Conservation (phyloP, 768 basidiomycete species). For the Clitopilus hobsonii region DNA sequence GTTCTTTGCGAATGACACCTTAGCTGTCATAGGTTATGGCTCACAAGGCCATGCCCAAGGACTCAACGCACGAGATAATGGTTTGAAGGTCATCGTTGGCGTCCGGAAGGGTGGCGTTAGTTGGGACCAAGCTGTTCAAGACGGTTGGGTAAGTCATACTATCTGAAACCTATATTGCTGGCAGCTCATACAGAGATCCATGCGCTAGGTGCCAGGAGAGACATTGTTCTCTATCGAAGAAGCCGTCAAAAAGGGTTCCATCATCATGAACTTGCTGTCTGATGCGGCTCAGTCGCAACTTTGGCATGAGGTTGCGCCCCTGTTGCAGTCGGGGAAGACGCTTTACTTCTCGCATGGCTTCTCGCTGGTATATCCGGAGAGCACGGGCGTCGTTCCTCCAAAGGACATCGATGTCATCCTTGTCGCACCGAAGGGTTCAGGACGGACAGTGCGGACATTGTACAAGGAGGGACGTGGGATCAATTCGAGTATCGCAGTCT, state of each 20-base stretch:
- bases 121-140: conserved; percentile 92
- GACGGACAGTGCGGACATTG: conserved; percentile 96
- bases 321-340: conserved; percentile 99
- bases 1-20: conserved; percentile 99
- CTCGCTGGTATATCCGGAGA: conserved; percentile 97
- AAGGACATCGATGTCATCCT: conserved; percentile 97
- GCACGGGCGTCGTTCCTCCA: conserved; percentile 91
- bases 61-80: conserved; percentile 98
- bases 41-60: conserved; percentile 99
- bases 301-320: conserved; percentile 83
- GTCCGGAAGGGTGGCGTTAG: conserved; percentile 95
- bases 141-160: conserved; percentile 84
- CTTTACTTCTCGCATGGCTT: conserved; percentile 99
- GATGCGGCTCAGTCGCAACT: conserved; percentile 99
- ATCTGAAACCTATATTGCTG: too few species aligned
- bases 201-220: conserved; percentile 80
- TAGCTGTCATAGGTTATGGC: conserved; percentile 98
- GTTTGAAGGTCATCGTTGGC: conserved; percentile 97
- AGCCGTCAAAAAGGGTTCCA: conserved; percentile 91
- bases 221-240: conserved; percentile 98
- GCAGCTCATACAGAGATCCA: background rate
- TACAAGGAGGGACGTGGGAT: conserved; percentile 99
- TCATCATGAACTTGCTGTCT: conserved; percentile 99
- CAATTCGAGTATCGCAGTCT: conserved; percentile 92
- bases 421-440: conserved; percentile 98